Evolutionary conservation across 495 filamentous ascomycete species (phyloP), one percentile per base, ranked within the genome.

Genomic region (Lasiosphaeria miniovina): DNA sequence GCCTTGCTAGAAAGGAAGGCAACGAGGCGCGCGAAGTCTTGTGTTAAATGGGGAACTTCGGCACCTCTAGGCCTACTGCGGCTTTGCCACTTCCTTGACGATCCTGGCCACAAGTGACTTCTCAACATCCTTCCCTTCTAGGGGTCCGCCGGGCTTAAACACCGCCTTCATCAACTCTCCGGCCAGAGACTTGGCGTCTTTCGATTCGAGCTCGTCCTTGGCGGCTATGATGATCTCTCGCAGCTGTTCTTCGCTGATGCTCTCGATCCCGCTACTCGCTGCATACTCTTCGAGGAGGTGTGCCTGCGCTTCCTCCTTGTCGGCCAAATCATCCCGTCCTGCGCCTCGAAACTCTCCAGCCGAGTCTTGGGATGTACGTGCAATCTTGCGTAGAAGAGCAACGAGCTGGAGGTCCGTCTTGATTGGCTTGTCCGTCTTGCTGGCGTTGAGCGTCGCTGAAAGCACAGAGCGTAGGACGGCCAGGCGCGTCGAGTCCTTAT

Each of bases 381-480:
- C 68, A 40, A 74, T 71, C 63, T 78, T 80, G 49, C 73, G 75
- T 38, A 87, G 75, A 35, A 86, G 74, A 14, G 74, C 62, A 7
- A 86, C 78, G 43, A 86, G 74, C 57, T 83, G 80, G 54, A 75
- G 69, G 70, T 87, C 83, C 33, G 81, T 84, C 50, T 67, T 73
- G 54, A 84, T 75, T 11, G 84, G 83, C 32, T 64, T 65, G n/a
- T 70, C 45, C 0, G 82, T 83, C 65, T 86, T 86, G 64, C 77
- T 79, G 51, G 82, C 82, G 69, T 86, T 86, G 61, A 79, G 76
- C 7, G 75, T 75, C 17, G 77, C 74, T 15, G 80, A 63, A 36
- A 86, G 73, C 56, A 86, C 65, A n/a, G 76, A 64, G 57, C 83
- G 81, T 50, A 86, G 72, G 12, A 84, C 84, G 50, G 74, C 64